Percentiles rank a stretch among this genome's conserved stretches.
phyloP scores from a whole-genome alignment of 192 early-diverging fungal genomes.

The Rhizophagus clarus region DNA sequence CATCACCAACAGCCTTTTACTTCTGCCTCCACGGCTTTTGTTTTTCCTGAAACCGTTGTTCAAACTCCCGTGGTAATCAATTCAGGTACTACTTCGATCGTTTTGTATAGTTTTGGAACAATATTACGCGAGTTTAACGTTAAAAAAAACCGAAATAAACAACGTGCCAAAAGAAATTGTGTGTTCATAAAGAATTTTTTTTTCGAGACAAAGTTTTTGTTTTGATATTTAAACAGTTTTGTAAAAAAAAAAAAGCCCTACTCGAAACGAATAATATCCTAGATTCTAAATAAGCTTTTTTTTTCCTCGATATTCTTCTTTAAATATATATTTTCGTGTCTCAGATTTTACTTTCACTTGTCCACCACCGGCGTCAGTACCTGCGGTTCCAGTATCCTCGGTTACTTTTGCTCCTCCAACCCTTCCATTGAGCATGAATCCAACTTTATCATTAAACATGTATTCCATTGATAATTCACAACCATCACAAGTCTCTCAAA shows the following conservation, averaged over 20 bases:
- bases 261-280: too few relatives aligned
- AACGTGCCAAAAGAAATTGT: not conserved
- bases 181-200: too few relatives aligned
- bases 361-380: not conserved
- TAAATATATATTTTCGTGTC: too few relatives aligned
- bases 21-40: not conserved
- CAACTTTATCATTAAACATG: not conserved
- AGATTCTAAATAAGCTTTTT: too few relatives aligned
- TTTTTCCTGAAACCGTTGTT: not conserved
- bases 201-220: too few relatives aligned
- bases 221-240: too few relatives aligned
- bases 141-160: not conserved
- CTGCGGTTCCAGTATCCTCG: not conserved
- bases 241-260: too few relatives aligned
- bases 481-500: not conserved
- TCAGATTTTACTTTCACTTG: not conserved
- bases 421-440: not conserved
- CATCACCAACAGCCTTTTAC: not conserved
- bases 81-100: not conserved
- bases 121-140: not conserved
- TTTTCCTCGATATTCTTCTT: too few relatives aligned
- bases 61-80: not conserved
- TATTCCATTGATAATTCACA: not conserved
- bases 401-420: not conserved
- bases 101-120: not conserved